A percentile compares a stretch with the other conserved stretches of the same genome.
Conservation (phyloP, 306 rosid species). For the Trifolium repens region DNA sequence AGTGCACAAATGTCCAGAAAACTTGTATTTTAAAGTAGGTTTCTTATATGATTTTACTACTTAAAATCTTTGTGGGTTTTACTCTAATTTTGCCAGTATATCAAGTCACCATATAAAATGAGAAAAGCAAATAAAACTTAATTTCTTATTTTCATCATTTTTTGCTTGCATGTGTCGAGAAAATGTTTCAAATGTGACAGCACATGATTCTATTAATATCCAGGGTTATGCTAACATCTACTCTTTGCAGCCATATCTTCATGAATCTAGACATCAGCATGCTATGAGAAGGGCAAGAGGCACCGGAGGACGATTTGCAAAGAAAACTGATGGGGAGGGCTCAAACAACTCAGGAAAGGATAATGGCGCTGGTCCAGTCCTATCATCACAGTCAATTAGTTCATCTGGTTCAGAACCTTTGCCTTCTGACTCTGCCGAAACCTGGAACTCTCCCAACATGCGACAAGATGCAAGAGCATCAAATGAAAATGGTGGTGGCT, state of each 20-base stretch:
- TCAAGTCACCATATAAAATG: background rate
- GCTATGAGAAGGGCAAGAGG: slow-evolving; percentile 97
- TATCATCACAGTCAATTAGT: slow-evolving; percentile 77
- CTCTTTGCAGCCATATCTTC: slow-evolving; percentile 86
- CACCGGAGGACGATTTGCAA: slow-evolving; percentile 94
- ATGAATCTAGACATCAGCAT: slow-evolving; percentile 97
- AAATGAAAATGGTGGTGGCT: slow-evolving; percentile 53
- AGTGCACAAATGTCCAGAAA: background rate
- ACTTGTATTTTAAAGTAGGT: background rate
- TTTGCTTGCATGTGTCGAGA: slow-evolving; percentile 7
- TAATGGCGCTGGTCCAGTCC: slow-evolving; percentile 62
- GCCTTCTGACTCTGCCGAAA: slow-evolving; percentile 67
- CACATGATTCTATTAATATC: slow-evolving; percentile 1
- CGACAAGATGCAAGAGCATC: slow-evolving; percentile 59
- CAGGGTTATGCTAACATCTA: slow-evolving; percentile 39
- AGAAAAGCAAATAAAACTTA: slow-evolving; percentile 1
- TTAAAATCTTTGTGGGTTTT: background rate
- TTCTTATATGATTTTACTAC: slow-evolving; percentile 8
- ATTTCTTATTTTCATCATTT: background rate
- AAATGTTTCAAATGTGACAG: background rate
- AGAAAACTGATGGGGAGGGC: slow-evolving; percentile 57
- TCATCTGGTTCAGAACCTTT: slow-evolving; percentile 85
- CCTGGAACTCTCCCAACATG: slow-evolving; percentile 74
- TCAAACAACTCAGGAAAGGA: slow-evolving; percentile 55
- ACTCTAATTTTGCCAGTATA: slow-evolving; percentile 3